Conservation (phyloP, 495 filamentous ascomycete species). For the Xylaria bambusicola region DNA sequence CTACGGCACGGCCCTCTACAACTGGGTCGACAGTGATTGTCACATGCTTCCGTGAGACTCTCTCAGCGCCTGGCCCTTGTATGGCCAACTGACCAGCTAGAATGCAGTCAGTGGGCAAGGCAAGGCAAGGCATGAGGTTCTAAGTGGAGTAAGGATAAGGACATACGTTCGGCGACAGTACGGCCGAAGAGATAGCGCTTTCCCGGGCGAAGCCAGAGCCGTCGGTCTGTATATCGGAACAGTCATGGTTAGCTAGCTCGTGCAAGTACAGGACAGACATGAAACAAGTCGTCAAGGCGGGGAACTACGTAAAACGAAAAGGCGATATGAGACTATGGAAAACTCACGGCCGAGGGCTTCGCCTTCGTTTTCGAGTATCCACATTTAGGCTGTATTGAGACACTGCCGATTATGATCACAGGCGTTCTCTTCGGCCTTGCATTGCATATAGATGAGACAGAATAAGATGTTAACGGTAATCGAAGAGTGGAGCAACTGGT, state of each 20-base stretch:
- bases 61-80: slow-evolving; percentile 57
- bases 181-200: slow-evolving; percentile 81
- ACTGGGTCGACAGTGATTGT: slow-evolving; percentile 71
- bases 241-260: background rate
- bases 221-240: slow-evolving; percentile 55
- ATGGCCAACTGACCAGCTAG: slow-evolving; percentile 59
- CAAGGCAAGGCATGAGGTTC: background rate
- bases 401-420: background rate
- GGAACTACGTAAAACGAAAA: background rate
- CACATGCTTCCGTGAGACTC: slow-evolving; percentile 88
- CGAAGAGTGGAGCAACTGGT: background rate
- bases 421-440: too few relatives aligned
- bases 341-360: slow-evolving; percentile 53
- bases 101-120: slow-evolving; percentile 20
- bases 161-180: slow-evolving; percentile 52
- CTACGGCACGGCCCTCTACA: slow-evolving; percentile 68
- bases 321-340: background rate
- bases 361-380: slow-evolving; percentile 59
- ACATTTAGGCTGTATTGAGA: slow-evolving; percentile 48
- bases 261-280: background rate
- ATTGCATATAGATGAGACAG: background rate
- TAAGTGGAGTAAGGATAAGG: background rate
- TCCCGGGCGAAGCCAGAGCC: slow-evolving; percentile 80
- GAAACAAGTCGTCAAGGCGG: background rate
- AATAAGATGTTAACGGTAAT: background rate